These are phyloP conservation scores for Sphaerulina populicola DNA, from an alignment of 2,329 filamentous ascomycete genomes.

Conservation along the genomic window DNA sequence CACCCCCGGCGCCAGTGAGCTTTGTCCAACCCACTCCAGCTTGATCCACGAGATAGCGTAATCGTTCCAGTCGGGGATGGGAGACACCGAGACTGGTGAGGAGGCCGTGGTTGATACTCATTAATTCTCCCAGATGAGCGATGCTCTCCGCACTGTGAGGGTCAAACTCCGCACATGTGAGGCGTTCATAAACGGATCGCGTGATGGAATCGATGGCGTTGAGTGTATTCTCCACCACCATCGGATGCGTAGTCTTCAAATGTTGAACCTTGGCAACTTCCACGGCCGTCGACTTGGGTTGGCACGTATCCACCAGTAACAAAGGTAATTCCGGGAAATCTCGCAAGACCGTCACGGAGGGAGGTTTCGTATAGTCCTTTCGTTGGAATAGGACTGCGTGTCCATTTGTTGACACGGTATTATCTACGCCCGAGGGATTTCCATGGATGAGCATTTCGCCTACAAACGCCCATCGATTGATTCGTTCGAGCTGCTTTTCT, in stretches of 20 bases:
- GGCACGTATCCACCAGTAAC: constrained; percentile 79
- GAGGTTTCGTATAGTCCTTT: constrained; percentile 61
- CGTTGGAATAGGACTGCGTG: constrained; percentile 90
- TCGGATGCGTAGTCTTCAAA: constrained; percentile 63
- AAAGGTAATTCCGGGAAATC: constrained; percentile 88
- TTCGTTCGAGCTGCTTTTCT: constrained; percentile 82
- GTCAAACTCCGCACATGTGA: constrained; percentile 57
- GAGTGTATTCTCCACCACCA: constrained; percentile 70
- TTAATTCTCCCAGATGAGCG: constrained; percentile 72
- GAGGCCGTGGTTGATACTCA: constrained; percentile 88
- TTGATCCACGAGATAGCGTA: constrained; percentile 84
- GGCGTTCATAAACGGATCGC: constrained; percentile 48
- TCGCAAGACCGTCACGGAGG: constrained; percentile 65
- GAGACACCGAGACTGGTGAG: constrained; percentile 88
- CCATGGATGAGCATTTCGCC: constrained; percentile 96
- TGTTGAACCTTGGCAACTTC: constrained; percentile 81
- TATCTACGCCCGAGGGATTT: constrained; percentile 93
- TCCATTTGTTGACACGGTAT: constrained; percentile 86
- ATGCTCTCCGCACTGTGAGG: constrained; percentile 55
- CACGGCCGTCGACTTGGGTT: constrained; percentile 72
- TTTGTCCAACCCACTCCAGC: constrained; percentile 94
- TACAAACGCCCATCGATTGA: constrained; percentile 97
- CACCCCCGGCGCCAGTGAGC: constrained; percentile 88
- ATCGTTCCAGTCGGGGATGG: constrained; percentile 82
- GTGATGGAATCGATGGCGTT: constrained; percentile 74